Conservation (phyloP, 441 rosid genomes). For the Corymbia calophylla region DNA sequence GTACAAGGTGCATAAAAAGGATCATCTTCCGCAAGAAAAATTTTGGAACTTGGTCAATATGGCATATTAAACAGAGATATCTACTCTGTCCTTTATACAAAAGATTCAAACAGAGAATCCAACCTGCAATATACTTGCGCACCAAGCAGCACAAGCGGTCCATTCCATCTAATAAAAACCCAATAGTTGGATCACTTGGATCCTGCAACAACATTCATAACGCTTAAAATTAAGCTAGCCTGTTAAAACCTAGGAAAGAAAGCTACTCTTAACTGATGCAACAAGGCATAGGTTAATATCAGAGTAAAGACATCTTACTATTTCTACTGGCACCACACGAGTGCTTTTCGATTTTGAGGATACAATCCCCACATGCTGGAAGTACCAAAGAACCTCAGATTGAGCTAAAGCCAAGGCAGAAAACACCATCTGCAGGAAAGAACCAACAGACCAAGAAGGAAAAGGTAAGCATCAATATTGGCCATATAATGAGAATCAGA, state of each 20-base stretch:
- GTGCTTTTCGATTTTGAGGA: slow-evolving; percentile 78
- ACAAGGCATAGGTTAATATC: neutral
- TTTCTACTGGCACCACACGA: slow-evolving; percentile 71
- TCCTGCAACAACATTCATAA: slow-evolving; percentile 50
- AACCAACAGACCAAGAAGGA: neutral
- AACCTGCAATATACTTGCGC: slow-evolving; percentile 97
- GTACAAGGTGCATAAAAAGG: neutral
- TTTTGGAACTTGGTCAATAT: neutral
- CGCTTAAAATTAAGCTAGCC: neutral
- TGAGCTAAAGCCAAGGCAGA: slow-evolving; percentile 98
- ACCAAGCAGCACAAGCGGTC: slow-evolving; percentile 92
- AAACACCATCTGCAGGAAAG: slow-evolving; percentile 73
- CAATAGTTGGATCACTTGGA: slow-evolving; percentile 98
- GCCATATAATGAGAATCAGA: neutral
- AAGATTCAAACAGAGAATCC: slow-evolving; percentile 9
- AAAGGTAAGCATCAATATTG: neutral
- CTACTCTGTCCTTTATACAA: neutral
- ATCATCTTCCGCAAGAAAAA: neutral
- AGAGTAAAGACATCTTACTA: slow-evolving; percentile 41
- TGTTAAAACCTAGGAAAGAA: neutral
- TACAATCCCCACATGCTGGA: slow-evolving; percentile 92
- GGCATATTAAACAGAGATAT: neutral
- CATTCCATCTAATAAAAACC: slow-evolving; percentile 97
- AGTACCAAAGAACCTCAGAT: slow-evolving; percentile 96
- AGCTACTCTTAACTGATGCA: neutral